Percentiles rank a stretch among this genome's conserved stretches.
These are phyloP conservation scores for Camellia japonica DNA, from an alignment of 148 eudicot species.

Conservation along the genomic window DNA sequence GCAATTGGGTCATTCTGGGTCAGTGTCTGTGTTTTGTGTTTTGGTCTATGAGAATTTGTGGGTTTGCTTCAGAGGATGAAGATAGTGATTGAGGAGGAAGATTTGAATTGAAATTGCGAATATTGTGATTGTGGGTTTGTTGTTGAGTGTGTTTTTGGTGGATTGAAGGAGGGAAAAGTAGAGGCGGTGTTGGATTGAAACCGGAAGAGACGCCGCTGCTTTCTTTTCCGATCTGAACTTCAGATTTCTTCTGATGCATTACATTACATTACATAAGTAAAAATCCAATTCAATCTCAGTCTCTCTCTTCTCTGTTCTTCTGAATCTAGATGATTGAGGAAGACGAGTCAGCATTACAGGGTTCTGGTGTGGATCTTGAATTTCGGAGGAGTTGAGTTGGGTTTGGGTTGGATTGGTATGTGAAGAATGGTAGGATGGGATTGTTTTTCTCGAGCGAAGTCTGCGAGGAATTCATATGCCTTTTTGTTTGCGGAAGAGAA, in stretches of 20 bases:
- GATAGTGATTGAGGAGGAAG: background rate
- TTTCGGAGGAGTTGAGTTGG: too few species aligned
- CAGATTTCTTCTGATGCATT: slow-evolving; percentile 98
- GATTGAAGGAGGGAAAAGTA: slow-evolving; percentile 34
- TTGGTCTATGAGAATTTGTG: slow-evolving; percentile 35
- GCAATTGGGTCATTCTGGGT: slow-evolving; percentile 38
- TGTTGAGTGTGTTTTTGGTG: slow-evolving; percentile 43
- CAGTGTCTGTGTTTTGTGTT: slow-evolving; percentile 5
- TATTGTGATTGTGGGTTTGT: slow-evolving; percentile 22
- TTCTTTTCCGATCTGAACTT: slow-evolving; percentile 96
- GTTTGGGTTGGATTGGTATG: too few species aligned
- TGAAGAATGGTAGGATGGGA: too few species aligned
- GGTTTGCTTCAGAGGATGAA: background rate
- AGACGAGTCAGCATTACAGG: too few species aligned
- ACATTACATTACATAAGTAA: slow-evolving; percentile 35
- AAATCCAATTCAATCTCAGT: slow-evolving; percentile 1
- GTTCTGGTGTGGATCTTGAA: too few species aligned
- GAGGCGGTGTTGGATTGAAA: slow-evolving; percentile 77
- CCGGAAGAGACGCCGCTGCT: slow-evolving; percentile 99
- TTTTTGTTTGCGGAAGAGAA: slow-evolving; percentile 25
- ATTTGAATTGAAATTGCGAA: background rate
- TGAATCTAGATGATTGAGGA: background rate
- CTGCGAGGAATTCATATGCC: slow-evolving; percentile 22
- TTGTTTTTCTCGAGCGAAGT: slow-evolving; percentile 24
- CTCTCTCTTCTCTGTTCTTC: background rate